These are phyloP conservation scores for Escovopsis sp. DNA, from an alignment of 2,329 filamentous ascomycete genomes.

Conservation along the genomic window DNA sequence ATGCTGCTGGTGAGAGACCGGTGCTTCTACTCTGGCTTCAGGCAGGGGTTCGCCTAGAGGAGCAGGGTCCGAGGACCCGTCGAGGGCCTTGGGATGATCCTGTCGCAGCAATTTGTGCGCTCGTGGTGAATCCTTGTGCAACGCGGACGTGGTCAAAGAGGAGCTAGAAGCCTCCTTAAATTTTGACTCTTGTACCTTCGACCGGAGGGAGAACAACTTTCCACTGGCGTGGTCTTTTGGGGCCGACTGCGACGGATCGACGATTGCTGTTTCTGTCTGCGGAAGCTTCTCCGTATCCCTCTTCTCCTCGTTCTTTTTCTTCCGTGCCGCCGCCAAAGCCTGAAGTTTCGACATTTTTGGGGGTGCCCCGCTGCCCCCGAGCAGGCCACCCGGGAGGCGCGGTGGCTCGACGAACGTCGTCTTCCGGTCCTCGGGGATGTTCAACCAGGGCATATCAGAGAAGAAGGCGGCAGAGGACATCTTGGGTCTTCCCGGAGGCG, in stretches of 20 bases:
- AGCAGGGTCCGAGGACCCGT: no score
- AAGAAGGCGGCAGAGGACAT: conserved; percentile 47
- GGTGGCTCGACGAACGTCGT: conserved; percentile 46
- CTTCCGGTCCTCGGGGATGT: conserved; percentile 50
- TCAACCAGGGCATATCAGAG: conserved; percentile 71
- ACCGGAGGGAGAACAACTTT: not conserved
- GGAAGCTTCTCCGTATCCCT: conserved; percentile 16
- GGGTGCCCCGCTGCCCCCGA: conserved; percentile 57
- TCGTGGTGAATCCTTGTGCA: no score
- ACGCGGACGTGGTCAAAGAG: no score
- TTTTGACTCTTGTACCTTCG: not conserved
- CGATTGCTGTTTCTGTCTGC: conserved; percentile 15
- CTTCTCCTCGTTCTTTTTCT: conserved; percentile 63
- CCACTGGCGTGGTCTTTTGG: conserved; percentile 15
- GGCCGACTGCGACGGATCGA: conserved; percentile 18
- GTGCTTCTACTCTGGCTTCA: not conserved
- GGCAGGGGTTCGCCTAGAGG: not conserved
- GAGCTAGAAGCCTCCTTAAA: no score
- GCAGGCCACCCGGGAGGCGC: conserved; percentile 47
- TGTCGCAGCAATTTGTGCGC: no score
- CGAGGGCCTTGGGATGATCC: no score
- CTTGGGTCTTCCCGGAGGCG: conserved; percentile 9
- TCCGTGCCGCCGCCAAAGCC: conserved; percentile 71
- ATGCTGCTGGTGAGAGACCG: conserved; percentile 4
- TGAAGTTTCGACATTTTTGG: conserved; percentile 81